phyloP scores from a whole-genome alignment of 306 rosid genomes.

The Acacia crassicarpa region DNA sequence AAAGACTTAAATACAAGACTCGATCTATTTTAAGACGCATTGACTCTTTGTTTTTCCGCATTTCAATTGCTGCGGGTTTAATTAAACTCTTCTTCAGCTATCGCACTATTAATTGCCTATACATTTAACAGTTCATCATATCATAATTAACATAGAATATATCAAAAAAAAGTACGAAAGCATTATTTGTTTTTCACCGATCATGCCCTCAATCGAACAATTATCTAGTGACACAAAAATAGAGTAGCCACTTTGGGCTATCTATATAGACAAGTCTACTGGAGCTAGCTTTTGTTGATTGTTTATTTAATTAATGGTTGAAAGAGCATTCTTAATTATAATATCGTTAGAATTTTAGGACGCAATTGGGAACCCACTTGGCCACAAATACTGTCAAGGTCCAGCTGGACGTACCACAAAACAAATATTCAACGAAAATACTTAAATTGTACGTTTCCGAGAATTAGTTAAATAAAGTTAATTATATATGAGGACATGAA shows the following conservation, averaged over 20 bases:
- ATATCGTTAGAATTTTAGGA: neutral
- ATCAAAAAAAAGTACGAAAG: neutral
- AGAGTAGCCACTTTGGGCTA: neutral
- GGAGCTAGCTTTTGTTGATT: neutral
- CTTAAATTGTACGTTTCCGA: neutral
- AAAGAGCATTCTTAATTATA: neutral
- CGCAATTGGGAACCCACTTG: constrained; percentile 5
- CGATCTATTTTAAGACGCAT: neutral
- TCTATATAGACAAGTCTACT: neutral
- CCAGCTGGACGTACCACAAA: too few species aligned
- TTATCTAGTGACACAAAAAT: neutral
- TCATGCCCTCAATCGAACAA: neutral
- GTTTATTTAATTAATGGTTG: neutral
- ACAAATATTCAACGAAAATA: too few species aligned
- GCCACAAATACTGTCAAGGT: neutral
- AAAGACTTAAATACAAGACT: too few species aligned
- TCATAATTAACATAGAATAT: neutral
- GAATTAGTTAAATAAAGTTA: neutral
- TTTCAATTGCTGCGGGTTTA: neutral
- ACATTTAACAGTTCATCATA: neutral
- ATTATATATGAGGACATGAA: neutral
- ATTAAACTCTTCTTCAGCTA: neutral
- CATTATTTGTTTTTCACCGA: neutral
- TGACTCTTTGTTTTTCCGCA: neutral
- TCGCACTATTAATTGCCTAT: neutral